phyloP scores from a whole-genome alignment of 2,329 filamentous ascomycete genomes.

The Leptodontidium sp. region DNA sequence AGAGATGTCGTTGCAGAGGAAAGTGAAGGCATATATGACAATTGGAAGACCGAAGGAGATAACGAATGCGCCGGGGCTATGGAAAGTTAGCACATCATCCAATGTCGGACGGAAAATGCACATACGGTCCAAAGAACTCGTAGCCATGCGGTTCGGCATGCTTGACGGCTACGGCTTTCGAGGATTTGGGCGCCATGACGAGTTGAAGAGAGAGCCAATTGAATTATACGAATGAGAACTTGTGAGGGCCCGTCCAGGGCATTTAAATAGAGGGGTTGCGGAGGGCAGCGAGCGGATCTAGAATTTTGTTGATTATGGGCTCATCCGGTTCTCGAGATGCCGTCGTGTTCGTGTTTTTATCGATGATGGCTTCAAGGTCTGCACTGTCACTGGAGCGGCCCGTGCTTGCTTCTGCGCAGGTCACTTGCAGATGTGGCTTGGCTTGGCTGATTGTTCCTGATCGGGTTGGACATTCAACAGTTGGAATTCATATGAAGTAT shows the following conservation, averaged over 20 bases:
- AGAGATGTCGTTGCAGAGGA: constrained; percentile 90
- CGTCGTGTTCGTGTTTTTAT: constrained; percentile 17
- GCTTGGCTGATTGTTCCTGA: constrained; percentile 11
- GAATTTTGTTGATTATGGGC: not conserved
- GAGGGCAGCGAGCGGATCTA: not conserved
- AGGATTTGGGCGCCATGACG: constrained; percentile 40
- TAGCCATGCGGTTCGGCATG: constrained; percentile 44
- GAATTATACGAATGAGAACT: not conserved
- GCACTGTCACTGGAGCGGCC: not conserved
- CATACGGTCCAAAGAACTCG: constrained; percentile 49
- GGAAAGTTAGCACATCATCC: constrained; percentile 24
- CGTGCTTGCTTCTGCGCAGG: not conserved
- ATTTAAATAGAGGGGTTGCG: constrained; percentile 15
- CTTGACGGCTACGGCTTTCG: constrained; percentile 36
- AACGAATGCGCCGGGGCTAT: constrained; percentile 75
- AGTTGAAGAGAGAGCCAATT: constrained; percentile 20
- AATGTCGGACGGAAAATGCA: constrained; percentile 18
- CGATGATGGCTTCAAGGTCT: constrained; percentile 21
- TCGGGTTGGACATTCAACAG: not conserved
- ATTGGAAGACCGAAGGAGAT: constrained; percentile 85
- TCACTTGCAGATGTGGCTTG: not conserved
- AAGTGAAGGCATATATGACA: constrained; percentile 80
- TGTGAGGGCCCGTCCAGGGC: constrained; percentile 25
- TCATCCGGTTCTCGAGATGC: constrained; percentile 9
- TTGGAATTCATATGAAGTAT: too few relatives aligned